Evolutionary conservation across 352 stramenopile species (phyloP), one percentile per base, ranked within the genome.

Genomic region (Pythium angustatum): DNA sequence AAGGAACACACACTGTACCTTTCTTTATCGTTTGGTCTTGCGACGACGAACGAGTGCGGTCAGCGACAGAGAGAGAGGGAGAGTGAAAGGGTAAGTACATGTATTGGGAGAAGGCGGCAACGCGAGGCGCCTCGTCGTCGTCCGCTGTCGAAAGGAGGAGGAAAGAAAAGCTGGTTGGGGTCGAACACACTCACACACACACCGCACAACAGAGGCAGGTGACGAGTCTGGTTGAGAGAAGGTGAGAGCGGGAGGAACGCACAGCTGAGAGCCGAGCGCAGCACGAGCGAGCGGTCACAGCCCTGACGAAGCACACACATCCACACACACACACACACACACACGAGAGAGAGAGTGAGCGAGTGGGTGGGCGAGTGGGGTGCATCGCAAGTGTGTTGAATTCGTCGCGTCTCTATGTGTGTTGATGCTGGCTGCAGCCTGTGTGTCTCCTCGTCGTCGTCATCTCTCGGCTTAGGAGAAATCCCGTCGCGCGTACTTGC

Each of bases 401-500:
- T 61, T 51, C 38, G 55, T 48, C 21, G 28, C 55, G 21, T 62
- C 12, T 40, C 38, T 54, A 59, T 53, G 30, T 45, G 44, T 53
- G 38, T 40, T 58, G 21, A 27, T 10, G 28, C 15, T 34, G 30
- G 33, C 30, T 63, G 41, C 12, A 17, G 47, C 11, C 30, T 48
- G 26, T 56, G 34, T 26, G 21, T 54, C 38, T 24, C 6, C 12
- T 34, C 4, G 36, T 43, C 48, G 17, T 57, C 36, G 26, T 44
- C 38, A 17, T 44, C 15, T 21, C 38, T 44, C 14, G 36, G 6
- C n/a, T 71, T 77, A 93, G 19, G 72, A 74, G 64, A 94, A 83
- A 62, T 94, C 79, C 34, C 84, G 78, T 47, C 73, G 82, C n/a
- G 75, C 69, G 78, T 96, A 98, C 66, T 95, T 91, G 30, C 79